Base-by-base conservation (phyloP, 2,329 filamentous ascomycete genomes). In the Exophiala sideris region DNA sequence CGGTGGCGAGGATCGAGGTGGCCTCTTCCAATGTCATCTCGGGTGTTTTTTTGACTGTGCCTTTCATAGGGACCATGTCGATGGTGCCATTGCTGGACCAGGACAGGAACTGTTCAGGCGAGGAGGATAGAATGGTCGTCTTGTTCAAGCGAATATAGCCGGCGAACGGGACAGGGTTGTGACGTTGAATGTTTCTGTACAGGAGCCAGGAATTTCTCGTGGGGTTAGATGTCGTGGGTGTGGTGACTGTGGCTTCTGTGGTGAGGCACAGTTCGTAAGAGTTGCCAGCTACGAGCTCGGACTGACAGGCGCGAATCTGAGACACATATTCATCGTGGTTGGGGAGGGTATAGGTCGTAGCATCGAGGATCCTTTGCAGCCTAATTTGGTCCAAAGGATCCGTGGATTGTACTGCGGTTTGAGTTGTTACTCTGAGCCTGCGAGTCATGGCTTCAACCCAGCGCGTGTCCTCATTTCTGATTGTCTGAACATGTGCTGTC, bases 51-150 rank as follows among this genome's bases (percentile, higher is more conserved):
- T 85, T 85, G n/a, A 96, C 90, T 0, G 92, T 97, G 45, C 92
- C 92, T 75, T 97, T 97, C 83, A 97, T 97, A 0, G 92, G 92
- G 6, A 91, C 84, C 79, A 96, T 94, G 57, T 75, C 71, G 2
- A 76, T 62, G 4, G 67, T 69, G 0, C 86, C 85, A 1, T 70
- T 71, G 10, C 66, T 61, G 38, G 79, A 76, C 82, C 83, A 88
- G 51, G 82, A 83, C 12, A 97, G 80, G 67, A 96, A 97, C 2
- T 91, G 87, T 72, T 97, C 92, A 0, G 92, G 92, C 3, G 89
- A 95, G 64, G 86, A 88, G 70, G 87, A 88, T 41, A 95, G 76
- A 29, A 97, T 79, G 1, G 89, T 91, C 3, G 82, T 81, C 32
- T 73, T 70, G 2, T 83, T 82, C 12, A 96, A 79, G 9, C 83